A percentile compares a stretch with the other conserved stretches of the same genome.
These are phyloP conservation scores for Globisporangium sylvaticum DNA, from an alignment of 352 stramenopile genomes.

Conservation along the genomic window DNA sequence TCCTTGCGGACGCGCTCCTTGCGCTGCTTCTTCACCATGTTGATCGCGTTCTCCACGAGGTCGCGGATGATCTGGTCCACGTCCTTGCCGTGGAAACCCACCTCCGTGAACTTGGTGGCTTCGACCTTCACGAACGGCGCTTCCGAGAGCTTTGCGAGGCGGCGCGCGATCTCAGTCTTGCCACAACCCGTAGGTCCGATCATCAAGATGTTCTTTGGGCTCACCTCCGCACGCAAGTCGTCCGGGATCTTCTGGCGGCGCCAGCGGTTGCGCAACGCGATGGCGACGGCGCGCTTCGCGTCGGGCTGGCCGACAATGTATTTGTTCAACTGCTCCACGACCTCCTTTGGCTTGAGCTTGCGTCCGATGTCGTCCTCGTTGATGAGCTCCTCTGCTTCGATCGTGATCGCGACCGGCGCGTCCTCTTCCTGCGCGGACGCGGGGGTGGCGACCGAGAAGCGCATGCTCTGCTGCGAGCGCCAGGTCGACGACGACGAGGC, in stretches of 20 bases:
- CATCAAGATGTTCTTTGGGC: slow-evolving; percentile 99
- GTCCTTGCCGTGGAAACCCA: slow-evolving; percentile 98
- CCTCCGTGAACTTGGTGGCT: slow-evolving; percentile 99
- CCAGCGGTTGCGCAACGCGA: slow-evolving; percentile 98
- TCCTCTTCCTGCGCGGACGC: slow-evolving; percentile 25
- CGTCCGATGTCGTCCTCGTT: slow-evolving; percentile 58
- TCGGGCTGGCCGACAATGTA: slow-evolving; percentile 97
- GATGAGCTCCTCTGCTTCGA: slow-evolving; percentile 18
- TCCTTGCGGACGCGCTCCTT: slow-evolving; percentile 92
- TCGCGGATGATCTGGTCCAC: slow-evolving; percentile 99
- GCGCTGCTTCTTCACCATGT: slow-evolving; percentile 94
- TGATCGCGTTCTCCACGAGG: slow-evolving; percentile 97
- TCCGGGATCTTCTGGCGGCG: slow-evolving; percentile 93
- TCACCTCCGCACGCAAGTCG: slow-evolving; percentile 88
- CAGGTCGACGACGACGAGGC: background rate
- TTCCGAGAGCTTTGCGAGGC: slow-evolving; percentile 95
- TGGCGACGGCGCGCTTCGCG: slow-evolving; percentile 97
- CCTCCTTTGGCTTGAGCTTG: slow-evolving; percentile 89
- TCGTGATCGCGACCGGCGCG: slow-evolving; percentile 21
- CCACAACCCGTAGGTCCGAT: slow-evolving; percentile 98
- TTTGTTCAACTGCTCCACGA: slow-evolving; percentile 95
- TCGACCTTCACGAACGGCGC: slow-evolving; percentile 98
- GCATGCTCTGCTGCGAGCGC: slow-evolving; percentile 15
- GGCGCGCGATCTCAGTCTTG: slow-evolving; percentile 97
- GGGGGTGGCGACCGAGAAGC: slow-evolving; percentile 32